Conservation (phyloP, 2,329 filamentous ascomycete genomes). For the Aspergillus unguis region DNA sequence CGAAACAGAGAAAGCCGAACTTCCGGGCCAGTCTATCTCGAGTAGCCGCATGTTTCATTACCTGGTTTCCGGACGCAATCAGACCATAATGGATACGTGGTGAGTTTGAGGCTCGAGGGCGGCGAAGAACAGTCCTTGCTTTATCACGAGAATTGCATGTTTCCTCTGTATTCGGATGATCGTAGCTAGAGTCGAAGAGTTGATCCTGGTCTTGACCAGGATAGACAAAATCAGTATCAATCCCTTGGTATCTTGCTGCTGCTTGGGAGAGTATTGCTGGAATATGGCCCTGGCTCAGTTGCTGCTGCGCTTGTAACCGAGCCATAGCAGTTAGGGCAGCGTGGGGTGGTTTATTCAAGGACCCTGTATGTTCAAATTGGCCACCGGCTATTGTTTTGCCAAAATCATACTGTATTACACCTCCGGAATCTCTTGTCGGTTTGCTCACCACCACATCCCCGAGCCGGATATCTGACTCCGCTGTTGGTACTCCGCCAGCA, state of each 20-base stretch:
- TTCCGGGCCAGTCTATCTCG: not conserved
- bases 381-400: constrained; percentile 11
- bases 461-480: constrained; percentile 9
- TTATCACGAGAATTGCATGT: not conserved
- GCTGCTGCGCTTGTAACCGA: constrained; percentile 8
- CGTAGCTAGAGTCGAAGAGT: not conserved
- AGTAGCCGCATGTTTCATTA: not conserved
- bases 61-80: not conserved
- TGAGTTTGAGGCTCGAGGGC: not conserved
- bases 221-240: not conserved
- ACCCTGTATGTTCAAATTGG: constrained; percentile 7
- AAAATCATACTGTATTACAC: constrained; percentile 21
- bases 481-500: constrained; percentile 9
- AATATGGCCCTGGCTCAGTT: not conserved
- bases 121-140: not conserved
- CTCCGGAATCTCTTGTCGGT: constrained; percentile 1
- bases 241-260: not conserved
- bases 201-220: not conserved
- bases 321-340: constrained; percentile 7
- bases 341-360: constrained; percentile 11
- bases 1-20: not conserved
- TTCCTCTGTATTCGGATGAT: not conserved
- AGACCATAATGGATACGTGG: not conserved
- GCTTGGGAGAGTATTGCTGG: not conserved
- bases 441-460: constrained; percentile 5